Conservation (phyloP, 495 filamentous ascomycete genomes). For the Clavariopsis aquatica region DNA sequence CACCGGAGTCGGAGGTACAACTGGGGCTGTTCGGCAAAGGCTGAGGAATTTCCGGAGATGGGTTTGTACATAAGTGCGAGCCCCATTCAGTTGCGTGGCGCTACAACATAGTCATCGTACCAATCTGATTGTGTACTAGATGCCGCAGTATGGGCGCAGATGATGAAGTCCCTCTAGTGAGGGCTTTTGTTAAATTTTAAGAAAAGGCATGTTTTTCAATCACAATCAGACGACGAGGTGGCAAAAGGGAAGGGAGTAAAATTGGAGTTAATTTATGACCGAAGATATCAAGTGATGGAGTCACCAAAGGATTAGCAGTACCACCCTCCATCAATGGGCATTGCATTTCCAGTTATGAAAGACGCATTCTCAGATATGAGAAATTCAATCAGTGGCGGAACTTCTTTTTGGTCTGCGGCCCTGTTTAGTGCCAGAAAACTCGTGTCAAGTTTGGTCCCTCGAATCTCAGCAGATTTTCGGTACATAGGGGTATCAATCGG, state of each 20-base stretch:
- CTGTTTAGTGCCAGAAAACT: constrained; percentile 31
- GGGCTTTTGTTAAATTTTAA: too few species aligned
- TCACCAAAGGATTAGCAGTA: constrained; percentile 18
- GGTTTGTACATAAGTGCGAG: background rate
- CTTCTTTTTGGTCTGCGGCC: constrained; percentile 33
- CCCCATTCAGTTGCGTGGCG: constrained; percentile 4
- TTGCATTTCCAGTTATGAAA: constrained; percentile 41
- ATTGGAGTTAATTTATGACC: background rate
- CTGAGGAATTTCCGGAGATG: constrained; percentile 6
- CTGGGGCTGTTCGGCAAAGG: background rate
- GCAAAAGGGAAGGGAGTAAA: background rate
- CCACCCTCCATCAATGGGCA: constrained; percentile 44
- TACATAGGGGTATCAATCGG: constrained; percentile 38
- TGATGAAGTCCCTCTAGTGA: too few species aligned
- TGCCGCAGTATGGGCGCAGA: background rate
- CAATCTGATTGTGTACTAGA: background rate
- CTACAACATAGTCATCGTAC: background rate
- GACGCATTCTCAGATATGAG: constrained; percentile 38
- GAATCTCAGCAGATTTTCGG: constrained; percentile 24
- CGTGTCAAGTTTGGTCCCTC: constrained; percentile 19
- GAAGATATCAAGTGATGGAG: background rate
- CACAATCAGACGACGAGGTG: too few species aligned
- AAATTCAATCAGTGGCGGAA: constrained; percentile 41
- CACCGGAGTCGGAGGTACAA: constrained; percentile 5
- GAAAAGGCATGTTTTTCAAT: too few species aligned